Conservation (phyloP, 1,284 basidiomycete genomes). For the Cutaneotrichosporon curvatum region DNA sequence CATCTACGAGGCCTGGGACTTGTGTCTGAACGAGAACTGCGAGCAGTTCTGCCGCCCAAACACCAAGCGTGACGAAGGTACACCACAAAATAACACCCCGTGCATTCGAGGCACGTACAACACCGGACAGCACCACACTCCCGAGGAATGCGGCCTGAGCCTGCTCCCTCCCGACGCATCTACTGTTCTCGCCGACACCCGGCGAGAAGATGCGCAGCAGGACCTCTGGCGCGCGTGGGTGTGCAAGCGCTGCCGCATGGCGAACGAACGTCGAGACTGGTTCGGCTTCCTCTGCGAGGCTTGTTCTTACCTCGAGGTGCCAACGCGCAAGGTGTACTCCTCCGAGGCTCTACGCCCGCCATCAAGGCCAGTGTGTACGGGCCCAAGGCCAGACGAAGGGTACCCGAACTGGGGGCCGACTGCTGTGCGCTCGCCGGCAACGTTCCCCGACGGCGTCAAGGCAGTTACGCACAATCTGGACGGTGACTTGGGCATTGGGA, state of each 20-base stretch:
- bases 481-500: constrained; percentile 10
- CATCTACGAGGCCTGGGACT: constrained; percentile 17
- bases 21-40: constrained; percentile 28
- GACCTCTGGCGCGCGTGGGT: constrained; percentile 38
- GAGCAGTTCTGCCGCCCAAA: too few species aligned
- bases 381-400: constrained; percentile 29
- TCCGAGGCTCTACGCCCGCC: constrained; percentile 21
- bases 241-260: constrained; percentile 31
- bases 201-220: constrained; percentile 14
- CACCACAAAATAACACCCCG: too few species aligned
- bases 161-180: too few species aligned
- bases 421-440: constrained; percentile 14
- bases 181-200: too few species aligned
- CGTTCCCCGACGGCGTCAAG: constrained; percentile 35
- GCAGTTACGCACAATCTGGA: constrained; percentile 25
- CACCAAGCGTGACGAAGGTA: too few species aligned
- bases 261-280: constrained; percentile 37
- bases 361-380: constrained; percentile 25
- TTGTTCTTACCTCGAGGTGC: constrained; percentile 17
- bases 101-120: too few species aligned
- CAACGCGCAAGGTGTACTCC: constrained; percentile 19
- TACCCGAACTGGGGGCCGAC: constrained; percentile 18
- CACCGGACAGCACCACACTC: too few species aligned
- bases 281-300: constrained; percentile 34
- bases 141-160: too few species aligned